Evolutionary conservation across 2,329 filamentous ascomycete genomes (phyloP).

Genomic region (Didymella pomorum): DNA sequence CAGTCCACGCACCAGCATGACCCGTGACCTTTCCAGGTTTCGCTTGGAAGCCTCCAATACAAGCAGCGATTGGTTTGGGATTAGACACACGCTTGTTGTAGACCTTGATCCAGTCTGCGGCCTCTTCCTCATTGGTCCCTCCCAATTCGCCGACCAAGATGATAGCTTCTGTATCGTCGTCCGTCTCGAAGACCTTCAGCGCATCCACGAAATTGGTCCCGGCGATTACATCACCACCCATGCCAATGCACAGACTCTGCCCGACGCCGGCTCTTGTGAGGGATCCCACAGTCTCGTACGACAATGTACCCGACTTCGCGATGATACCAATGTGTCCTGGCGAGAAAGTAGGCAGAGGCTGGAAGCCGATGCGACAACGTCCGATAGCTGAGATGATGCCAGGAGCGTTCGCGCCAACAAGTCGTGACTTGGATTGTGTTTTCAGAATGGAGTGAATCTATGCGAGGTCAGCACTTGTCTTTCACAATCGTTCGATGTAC

Average conservation of each 20-base stretch:
- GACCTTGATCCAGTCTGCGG: slow-evolving; percentile 75
- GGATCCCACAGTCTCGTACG: slow-evolving; percentile 80
- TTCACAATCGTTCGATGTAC: slow-evolving; percentile 23
- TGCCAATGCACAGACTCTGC: slow-evolving; percentile 78
- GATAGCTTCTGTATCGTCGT: slow-evolving; percentile 74
- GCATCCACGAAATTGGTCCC: slow-evolving; percentile 79
- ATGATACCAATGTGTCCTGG: slow-evolving; percentile 76
- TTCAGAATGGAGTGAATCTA: slow-evolving; percentile 74
- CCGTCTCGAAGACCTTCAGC: slow-evolving; percentile 70
- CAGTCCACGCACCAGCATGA: slow-evolving; percentile 77
- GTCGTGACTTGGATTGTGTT: slow-evolving; percentile 73
- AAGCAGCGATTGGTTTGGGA: slow-evolving; percentile 78
- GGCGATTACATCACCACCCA: slow-evolving; percentile 77
- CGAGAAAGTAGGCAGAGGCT: slow-evolving; percentile 75
- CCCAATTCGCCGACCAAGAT: slow-evolving; percentile 77
- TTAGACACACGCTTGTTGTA: slow-evolving; percentile 66
- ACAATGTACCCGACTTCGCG: slow-evolving; percentile 81
- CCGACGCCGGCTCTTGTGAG: slow-evolving; percentile 77
- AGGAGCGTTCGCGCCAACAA: slow-evolving; percentile 83
- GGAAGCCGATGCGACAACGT: slow-evolving; percentile 76
- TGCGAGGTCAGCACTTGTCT: slow-evolving; percentile 11
- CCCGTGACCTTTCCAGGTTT: slow-evolving; percentile 74
- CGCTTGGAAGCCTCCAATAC: slow-evolving; percentile 73
- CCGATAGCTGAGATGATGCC: slow-evolving; percentile 79
- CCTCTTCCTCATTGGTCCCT: slow-evolving; percentile 73